Evolutionary conservation across 768 basidiomycete species (phyloP).

Genomic region (Coprinopsis cinerea): DNA sequence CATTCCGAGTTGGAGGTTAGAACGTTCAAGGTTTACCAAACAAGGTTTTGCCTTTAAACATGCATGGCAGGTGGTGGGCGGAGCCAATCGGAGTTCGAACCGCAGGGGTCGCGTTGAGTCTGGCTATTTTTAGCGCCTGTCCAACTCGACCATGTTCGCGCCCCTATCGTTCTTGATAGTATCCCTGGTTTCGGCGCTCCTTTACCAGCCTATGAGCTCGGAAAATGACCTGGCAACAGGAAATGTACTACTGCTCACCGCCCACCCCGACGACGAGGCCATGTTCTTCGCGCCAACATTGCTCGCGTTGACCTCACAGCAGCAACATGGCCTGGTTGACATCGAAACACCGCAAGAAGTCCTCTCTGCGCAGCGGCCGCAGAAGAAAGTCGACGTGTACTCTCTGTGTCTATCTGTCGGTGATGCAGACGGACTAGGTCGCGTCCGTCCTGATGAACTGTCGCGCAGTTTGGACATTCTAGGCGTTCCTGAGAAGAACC

Average conservation of each 20-base stretch:
- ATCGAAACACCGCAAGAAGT: slow-evolving; percentile 13
- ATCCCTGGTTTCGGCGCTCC: background rate
- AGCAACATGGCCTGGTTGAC: slow-evolving; percentile 5
- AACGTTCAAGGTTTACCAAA: background rate
- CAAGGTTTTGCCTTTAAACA: background rate
- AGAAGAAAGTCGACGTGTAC: slow-evolving; percentile 24
- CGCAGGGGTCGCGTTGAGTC: too few relatives aligned
- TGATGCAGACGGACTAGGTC: slow-evolving; percentile 73
- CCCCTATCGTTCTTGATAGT: background rate
- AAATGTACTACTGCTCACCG: slow-evolving; percentile 66
- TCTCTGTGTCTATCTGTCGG: slow-evolving; percentile 76
- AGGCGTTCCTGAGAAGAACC: slow-evolving; percentile 48
- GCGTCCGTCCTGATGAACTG: slow-evolving; percentile 53
- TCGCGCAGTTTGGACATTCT: slow-evolving; percentile 58
- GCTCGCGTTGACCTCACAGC: slow-evolving; percentile 37
- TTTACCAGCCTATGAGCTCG: background rate
- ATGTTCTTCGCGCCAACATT: slow-evolving; percentile 92
- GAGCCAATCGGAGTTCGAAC: too few relatives aligned
- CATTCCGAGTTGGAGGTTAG: background rate
- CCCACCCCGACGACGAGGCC: slow-evolving; percentile 93
- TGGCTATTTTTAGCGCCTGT: too few relatives aligned
- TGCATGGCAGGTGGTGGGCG: too few relatives aligned
- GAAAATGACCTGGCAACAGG: background rate
- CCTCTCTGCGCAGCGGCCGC: background rate
- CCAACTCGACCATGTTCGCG: too few relatives aligned